These are phyloP conservation scores for Aurantiochytrium sp. DNA, from an alignment of 108 stramenopile species.

Conservation along the genomic window DNA sequence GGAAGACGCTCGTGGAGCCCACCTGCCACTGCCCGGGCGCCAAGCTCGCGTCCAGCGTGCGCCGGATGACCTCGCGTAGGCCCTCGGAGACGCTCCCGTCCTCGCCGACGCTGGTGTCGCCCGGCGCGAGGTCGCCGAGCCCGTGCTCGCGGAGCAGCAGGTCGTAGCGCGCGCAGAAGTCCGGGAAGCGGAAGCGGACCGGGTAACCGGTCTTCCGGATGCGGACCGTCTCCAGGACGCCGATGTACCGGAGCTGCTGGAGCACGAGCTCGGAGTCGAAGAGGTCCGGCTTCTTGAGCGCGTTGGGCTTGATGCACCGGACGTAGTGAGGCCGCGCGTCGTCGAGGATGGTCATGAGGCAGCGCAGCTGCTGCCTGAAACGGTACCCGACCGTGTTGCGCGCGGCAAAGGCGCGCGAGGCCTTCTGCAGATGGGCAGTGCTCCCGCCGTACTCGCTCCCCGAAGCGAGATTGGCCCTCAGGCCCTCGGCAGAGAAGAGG, in stretches of 20 bases:
- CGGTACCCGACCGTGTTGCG: slow-evolving; percentile 44
- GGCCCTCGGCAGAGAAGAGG: not conserved
- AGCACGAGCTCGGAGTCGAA: slow-evolving; percentile 40
- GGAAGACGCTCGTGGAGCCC: not conserved
- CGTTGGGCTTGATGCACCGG: slow-evolving; percentile 46
- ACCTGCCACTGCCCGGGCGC: not conserved
- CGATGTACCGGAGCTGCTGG: slow-evolving; percentile 38
- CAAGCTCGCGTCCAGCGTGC: not conserved
- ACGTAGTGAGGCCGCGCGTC: slow-evolving; percentile 31
- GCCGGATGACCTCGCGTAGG: not conserved
- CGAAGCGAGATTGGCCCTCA: not conserved
- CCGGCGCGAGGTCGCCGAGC: not conserved
- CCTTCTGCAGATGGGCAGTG: not conserved
- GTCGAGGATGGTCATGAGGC: slow-evolving; percentile 27
- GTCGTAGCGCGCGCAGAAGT: slow-evolving; percentile 42
- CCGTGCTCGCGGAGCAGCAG: not conserved
- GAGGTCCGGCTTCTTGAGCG: not conserved
- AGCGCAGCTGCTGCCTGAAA: slow-evolving; percentile 49
- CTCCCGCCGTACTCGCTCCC: not conserved
- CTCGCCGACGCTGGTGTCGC: not conserved
- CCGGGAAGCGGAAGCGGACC: slow-evolving; percentile 30
- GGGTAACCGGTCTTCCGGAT: slow-evolving; percentile 39
- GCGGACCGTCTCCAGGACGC: slow-evolving; percentile 42
- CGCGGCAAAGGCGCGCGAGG: not conserved
- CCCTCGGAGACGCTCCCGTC: not conserved